Conservation (phyloP, 371 early-diverging fungal species). For the Apophysomyces elegans region DNA sequence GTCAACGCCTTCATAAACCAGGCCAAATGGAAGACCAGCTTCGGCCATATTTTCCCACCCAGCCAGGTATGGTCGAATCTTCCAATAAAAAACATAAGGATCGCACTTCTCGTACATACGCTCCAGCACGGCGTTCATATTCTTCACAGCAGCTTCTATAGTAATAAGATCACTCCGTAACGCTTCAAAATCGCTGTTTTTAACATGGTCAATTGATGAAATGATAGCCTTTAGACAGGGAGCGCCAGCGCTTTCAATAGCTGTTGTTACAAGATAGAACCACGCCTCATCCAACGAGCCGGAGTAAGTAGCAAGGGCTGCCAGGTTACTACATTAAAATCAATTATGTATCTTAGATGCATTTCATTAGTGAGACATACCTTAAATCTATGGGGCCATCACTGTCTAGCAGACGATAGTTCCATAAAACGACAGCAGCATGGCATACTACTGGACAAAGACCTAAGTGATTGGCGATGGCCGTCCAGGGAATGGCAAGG, state of each 20-base stretch:
- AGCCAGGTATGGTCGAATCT: constrained; percentile 89
- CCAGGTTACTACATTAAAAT: constrained; percentile 67
- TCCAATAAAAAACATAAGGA: constrained; percentile 95
- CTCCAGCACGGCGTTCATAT: constrained; percentile 67
- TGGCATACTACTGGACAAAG: constrained; percentile 89
- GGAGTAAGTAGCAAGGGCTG: constrained; percentile 82
- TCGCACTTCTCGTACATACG: constrained; percentile 95
- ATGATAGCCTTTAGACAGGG: constrained; percentile 73
- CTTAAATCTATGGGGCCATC: constrained; percentile 72
- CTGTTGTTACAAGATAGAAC: constrained; percentile 93
- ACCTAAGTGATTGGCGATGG: constrained; percentile 79
- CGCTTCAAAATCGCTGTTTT: constrained; percentile 50
- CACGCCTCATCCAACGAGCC: constrained; percentile 94
- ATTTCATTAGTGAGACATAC: constrained; percentile 34
- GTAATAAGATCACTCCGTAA: constrained; percentile 56
- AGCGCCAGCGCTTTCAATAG: constrained; percentile 90
- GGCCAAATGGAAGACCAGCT: constrained; percentile 83
- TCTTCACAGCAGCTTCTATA: constrained; percentile 61
- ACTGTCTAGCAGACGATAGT: constrained; percentile 81
- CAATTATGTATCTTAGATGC: no score
- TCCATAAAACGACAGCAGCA: constrained; percentile 89
- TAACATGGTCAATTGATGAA: constrained; percentile 58
- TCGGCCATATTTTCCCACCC: constrained; percentile 94
- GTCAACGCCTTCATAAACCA: constrained; percentile 92
- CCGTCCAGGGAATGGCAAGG: constrained; percentile 87